A percentile compares a stretch with the other conserved stretches of the same genome.
Conservation (phyloP, 139 green algal species). For the Axilococcus clingmanii region DNA sequence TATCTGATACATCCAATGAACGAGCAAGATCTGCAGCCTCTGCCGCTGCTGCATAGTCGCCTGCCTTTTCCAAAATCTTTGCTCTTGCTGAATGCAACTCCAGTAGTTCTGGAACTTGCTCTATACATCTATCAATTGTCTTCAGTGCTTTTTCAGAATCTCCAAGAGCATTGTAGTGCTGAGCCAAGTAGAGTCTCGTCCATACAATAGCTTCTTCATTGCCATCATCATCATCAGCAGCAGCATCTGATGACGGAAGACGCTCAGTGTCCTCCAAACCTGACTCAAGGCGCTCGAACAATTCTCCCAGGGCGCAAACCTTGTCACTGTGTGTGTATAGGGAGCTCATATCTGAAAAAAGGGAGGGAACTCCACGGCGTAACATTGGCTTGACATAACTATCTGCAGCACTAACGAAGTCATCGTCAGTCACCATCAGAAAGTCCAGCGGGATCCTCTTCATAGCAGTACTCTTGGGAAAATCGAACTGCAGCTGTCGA, state of each 20-base stretch:
- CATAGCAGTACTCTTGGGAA: constrained; percentile 48
- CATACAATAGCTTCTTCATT: constrained; percentile 45
- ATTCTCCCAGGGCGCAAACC: constrained; percentile 10
- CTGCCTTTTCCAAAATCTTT: constrained; percentile 10
- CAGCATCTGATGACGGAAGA: neutral
- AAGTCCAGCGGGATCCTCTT: constrained; percentile 87
- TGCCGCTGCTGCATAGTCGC: constrained; percentile 46
- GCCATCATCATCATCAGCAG: neutral
- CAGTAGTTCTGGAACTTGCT: constrained; percentile 54
- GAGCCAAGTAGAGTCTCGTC: constrained; percentile 67
- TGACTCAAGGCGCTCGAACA: constrained; percentile 23
- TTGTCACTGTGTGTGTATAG: constrained; percentile 57
- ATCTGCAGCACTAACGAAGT: constrained; percentile 56
- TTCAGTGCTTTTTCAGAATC: constrained; percentile 53
- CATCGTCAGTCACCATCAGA: constrained; percentile 30
- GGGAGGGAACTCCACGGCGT: constrained; percentile 77
- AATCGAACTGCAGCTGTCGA: constrained; percentile 44
- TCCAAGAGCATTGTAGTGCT: constrained; percentile 65
- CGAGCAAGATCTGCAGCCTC: constrained; percentile 53
- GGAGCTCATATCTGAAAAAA: constrained; percentile 82
- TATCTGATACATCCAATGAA: constrained; percentile 77
- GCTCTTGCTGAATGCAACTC: constrained; percentile 55
- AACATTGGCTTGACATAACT: constrained; percentile 64
- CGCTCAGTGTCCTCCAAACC: constrained; percentile 1
- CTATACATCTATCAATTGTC: constrained; percentile 46